Percentiles rank a stretch among this genome's conserved stretches.
Conservation (phyloP, 208 protist genomes). For the Trypanosoma caninum region DNA sequence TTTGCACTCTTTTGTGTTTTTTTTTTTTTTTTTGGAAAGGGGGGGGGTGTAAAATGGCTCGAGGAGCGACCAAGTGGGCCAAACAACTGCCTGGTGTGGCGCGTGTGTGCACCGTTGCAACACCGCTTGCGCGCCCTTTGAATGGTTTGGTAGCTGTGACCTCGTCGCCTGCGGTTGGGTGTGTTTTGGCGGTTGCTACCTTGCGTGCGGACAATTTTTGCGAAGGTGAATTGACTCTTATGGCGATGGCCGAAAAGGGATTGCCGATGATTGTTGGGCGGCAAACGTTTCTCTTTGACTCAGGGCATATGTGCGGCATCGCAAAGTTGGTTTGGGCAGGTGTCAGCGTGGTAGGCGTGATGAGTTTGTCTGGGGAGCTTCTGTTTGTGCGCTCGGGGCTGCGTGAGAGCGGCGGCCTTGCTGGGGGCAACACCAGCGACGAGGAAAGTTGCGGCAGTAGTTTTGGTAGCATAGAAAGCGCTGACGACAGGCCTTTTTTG, state of each 20-base stretch:
- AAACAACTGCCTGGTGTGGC: conserved; percentile 9
- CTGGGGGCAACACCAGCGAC: neutral
- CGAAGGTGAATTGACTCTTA: conserved; percentile 17
- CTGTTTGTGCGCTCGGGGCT: conserved; percentile 18
- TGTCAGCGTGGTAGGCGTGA: conserved; percentile 14
- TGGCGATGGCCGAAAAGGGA: conserved; percentile 1
- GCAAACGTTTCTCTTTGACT: conserved; percentile 6
- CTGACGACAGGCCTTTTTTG: neutral
- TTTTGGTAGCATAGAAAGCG: neutral
- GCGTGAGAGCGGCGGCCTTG: neutral
- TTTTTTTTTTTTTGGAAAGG: too few species aligned
- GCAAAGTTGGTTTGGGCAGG: conserved; percentile 28
- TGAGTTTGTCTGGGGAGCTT: conserved; percentile 19
- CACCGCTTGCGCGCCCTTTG: neutral
- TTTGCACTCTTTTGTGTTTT: too few species aligned
- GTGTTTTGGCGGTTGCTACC: conserved; percentile 6
- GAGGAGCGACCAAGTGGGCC: too few species aligned
- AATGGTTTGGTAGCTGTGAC: conserved; percentile 10
- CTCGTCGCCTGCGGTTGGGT: neutral
- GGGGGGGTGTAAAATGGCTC: too few species aligned
- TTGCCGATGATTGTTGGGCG: conserved; percentile 15
- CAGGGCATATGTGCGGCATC: conserved; percentile 14
- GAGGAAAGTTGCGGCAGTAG: too few species aligned
- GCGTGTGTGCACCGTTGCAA: neutral
- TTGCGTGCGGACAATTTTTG: neutral